Conservation (phyloP, 1,284 basidiomycete genomes). For the Microbotryum intermedium region DNA sequence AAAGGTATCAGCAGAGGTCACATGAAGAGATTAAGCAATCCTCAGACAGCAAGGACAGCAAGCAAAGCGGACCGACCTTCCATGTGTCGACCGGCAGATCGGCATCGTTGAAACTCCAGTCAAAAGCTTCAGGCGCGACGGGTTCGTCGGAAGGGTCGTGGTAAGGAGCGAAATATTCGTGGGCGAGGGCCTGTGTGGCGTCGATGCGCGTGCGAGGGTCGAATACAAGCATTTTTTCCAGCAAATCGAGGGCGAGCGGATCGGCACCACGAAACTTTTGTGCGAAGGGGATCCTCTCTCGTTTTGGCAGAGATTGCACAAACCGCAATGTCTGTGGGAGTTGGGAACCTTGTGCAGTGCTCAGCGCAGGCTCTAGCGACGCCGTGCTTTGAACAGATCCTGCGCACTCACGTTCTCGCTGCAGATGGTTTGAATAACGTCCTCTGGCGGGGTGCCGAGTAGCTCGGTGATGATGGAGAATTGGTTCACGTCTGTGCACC, state of each 20-base stretch:
- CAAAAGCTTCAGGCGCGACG: constrained; percentile 85
- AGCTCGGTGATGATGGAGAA: constrained; percentile 99
- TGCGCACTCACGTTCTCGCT: constrained; percentile 75
- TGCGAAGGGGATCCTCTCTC: constrained; percentile 87
- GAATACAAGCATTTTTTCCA: constrained; percentile 99
- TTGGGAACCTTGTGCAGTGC: neutral
- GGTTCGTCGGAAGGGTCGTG: constrained; percentile 99
- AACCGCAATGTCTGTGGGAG: constrained; percentile 84
- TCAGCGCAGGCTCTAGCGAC: neutral
- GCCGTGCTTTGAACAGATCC: neutral
- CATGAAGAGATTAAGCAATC: no score
- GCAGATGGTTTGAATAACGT: constrained; percentile 97
- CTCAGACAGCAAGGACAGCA: neutral
- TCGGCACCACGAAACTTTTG: constrained; percentile 89
- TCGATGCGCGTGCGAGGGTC: constrained; percentile 95
- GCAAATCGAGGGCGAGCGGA: constrained; percentile 82
- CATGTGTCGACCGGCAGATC: constrained; percentile 97
- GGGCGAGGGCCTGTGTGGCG: constrained; percentile 79
- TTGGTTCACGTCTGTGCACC: constrained; percentile 84
- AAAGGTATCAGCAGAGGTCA: neutral
- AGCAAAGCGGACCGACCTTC: constrained; percentile 56
- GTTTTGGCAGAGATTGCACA: constrained; percentile 92
- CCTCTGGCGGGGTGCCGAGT: constrained; percentile 93
- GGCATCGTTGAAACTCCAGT: constrained; percentile 99
- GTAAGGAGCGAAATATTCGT: constrained; percentile 94